Conservation (phyloP, 2,329 filamentous ascomycete species). For the Parafenestella ontariensis region DNA sequence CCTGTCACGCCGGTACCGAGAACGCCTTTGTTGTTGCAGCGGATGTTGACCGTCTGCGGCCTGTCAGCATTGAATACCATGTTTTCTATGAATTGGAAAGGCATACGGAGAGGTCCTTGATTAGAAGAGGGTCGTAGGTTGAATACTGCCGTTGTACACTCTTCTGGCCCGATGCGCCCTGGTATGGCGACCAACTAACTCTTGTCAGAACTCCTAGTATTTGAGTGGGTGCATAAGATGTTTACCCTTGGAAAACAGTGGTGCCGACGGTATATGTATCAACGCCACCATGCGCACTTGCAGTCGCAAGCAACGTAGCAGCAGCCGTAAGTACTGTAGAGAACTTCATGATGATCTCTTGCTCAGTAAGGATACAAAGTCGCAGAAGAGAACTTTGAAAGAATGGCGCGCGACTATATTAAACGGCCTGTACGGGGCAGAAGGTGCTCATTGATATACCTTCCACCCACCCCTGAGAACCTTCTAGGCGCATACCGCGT, state of each 20-base stretch:
- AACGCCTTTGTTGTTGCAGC: constrained; percentile 41
- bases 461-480: background rate
- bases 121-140: constrained; percentile 34
- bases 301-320: constrained; percentile 29
- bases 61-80: constrained; percentile 4
- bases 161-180: constrained; percentile 33
- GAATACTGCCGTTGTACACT: constrained; percentile 39
- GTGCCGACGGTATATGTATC: constrained; percentile 33
- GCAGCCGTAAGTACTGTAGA: constrained; percentile 20
- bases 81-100: background rate
- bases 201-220: background rate
- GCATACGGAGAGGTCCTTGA: constrained; percentile 35
- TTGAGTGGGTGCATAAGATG: background rate
- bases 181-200: constrained; percentile 38
- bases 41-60: constrained; percentile 34
- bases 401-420: background rate
- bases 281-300: constrained; percentile 37
- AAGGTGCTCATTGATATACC: constrained; percentile 14
- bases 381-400: background rate
- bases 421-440: background rate
- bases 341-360: constrained; percentile 30
- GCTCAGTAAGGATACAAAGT: background rate
- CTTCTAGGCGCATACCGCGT: constrained; percentile 6
- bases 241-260: constrained; percentile 34
- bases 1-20: constrained; percentile 50